Base-by-base conservation (phyloP, 2,329 filamentous ascomycete genomes). In the Hymenoscyphus albidus region DNA sequence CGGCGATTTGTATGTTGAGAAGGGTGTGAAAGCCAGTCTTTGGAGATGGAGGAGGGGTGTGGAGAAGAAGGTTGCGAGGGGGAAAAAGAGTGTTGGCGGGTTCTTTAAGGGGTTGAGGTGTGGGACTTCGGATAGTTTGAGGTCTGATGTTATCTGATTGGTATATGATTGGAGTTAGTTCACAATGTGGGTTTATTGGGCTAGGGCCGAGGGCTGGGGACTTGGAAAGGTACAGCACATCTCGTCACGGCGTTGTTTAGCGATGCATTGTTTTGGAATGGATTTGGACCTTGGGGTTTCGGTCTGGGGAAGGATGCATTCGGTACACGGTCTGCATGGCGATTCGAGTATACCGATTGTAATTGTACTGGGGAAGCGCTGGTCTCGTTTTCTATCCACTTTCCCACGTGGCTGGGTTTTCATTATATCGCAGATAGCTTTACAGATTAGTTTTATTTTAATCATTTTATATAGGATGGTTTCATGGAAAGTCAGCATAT, bases 381-480 rank as follows among this genome's bases (percentile, higher is more conserved):
- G 59, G 59, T 51, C 27, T 18, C 44, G 44, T 16, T 22, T 54
- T 32, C 35, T n/a, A 38, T n/a, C n/a, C 44, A 38, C 59, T 51
- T 61, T 22, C 59, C 59, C 59, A 18, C 59, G n/a, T 18, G 59
- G 18, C 59, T 61, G 40, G 59, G 59, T 12, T 61, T 61, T 54
- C 44, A 12, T 61, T 61, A 27, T 5, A 27, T 5, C 13, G 48
- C 12, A 54, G 48, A 54, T 54, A 54, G 48, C 18, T 54, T 54
- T 22, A 54, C 5, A 22, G 18, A 54, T 27, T 35, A 54, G 10
- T 54, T 31, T 54, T 51, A 27, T 51, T 18, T 51, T 27, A 4
- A 51, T 51, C 7, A 10, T 1, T 27, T 27, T 27, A 18, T 22
- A 48, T 48, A 18, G 35, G 18, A 51, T 51, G 7, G 4, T 51